phyloP scores from a whole-genome alignment of 2,329 filamentous ascomycete species.

The Pseudovirgaria hyperparasitica region DNA sequence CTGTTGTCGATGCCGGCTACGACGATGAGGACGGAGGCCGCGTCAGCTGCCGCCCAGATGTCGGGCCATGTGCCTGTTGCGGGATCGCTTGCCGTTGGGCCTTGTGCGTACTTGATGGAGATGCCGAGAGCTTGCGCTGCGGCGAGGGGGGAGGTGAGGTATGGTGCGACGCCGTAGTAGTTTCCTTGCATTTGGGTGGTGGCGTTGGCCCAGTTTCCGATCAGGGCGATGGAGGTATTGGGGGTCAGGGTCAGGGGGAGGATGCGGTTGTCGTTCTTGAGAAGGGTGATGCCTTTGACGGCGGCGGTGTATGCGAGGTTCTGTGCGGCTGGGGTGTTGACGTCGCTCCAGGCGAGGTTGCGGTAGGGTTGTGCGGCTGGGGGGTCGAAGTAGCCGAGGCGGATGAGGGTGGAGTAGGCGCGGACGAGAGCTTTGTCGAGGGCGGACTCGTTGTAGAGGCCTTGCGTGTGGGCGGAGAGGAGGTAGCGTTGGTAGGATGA shows the following conservation, averaged over 20 bases:
- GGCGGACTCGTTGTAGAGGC: conserved; percentile 30
- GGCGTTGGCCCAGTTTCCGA: conserved; percentile 48
- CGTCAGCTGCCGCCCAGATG: conserved; percentile 16
- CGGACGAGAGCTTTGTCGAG: conserved; percentile 40
- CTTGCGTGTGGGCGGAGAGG: conserved; percentile 27
- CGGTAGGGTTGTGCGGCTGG: conserved; percentile 33
- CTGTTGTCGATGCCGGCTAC: conserved; percentile 43
- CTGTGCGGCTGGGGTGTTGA: conserved; percentile 41
- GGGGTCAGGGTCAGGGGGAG: conserved; percentile 30
- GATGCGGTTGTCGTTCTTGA: conserved; percentile 39
- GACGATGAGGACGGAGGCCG: conserved; percentile 38
- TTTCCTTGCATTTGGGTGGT: conserved; percentile 46
- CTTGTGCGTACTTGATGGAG: conserved; percentile 18
- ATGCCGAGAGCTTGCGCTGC: conserved; percentile 37
- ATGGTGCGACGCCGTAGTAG: conserved; percentile 45
- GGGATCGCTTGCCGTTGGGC: conserved; percentile 9
- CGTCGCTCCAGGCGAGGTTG: conserved; percentile 39
- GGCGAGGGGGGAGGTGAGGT: conserved; percentile 39
- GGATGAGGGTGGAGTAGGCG: conserved; percentile 42
- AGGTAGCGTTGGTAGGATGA: conserved; percentile 35
- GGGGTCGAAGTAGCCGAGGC: conserved; percentile 44
- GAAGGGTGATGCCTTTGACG: conserved; percentile 34
- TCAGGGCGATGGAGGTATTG: conserved; percentile 38
- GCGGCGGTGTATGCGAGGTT: conserved; percentile 43
- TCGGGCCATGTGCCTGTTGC: conserved; percentile 13